Base-by-base conservation (phyloP, 192 early-diverging fungal genomes). In the Rhizophlyctis rosea region DNA sequence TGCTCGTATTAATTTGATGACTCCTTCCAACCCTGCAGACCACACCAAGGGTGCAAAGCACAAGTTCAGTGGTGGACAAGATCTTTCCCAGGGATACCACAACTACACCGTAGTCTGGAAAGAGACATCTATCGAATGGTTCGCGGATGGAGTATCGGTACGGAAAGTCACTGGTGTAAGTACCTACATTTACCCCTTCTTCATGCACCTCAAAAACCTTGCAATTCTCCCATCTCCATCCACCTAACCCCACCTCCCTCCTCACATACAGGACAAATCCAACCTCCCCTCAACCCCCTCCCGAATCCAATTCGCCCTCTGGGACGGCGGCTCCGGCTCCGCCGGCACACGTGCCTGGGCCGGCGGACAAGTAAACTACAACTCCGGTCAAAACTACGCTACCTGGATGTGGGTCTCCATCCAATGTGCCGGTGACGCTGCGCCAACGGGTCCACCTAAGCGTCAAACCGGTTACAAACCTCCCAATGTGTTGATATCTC, bases 41-140 rank as follows among this genome's bases (percentile, higher is more conserved):
- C 4, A 66, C 16, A 30, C 36, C 39, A 68, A 39, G 62, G 57
- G 29, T 48, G 51, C 24, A 0, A 64, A 21, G 13, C 64, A 71
- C 51, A 14, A 7, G 24, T 29, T 69, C 13, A 16, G 58, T 9
- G 31, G 39, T 25, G 7, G 11, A 4, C 16, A 34, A 16, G 61
- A 34, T 11, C 30, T 47, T 44, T 7, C 39, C 24, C 32, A 33
- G 1, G n/a, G 4, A n/a, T 63, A 18, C 34, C 49, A 60, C 58
- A 55, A 32, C 13, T 74, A 66, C 57, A 70, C 62, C 33, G 69
- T 74, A 30, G 67, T 65, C 39, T 74, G 76, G 76, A 71, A 35
- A 44, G 24, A 23, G 27, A 65, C 70, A 30, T 18, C 44, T 23
- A 71, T 77, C 50, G 50, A 44, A 23, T 77, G 59, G 55, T 3